A percentile compares a stretch with the other conserved stretches of the same genome.
phyloP scores from a whole-genome alignment of 2,329 filamentous ascomycete species.

The Cucurbitaria berberidis region DNA sequence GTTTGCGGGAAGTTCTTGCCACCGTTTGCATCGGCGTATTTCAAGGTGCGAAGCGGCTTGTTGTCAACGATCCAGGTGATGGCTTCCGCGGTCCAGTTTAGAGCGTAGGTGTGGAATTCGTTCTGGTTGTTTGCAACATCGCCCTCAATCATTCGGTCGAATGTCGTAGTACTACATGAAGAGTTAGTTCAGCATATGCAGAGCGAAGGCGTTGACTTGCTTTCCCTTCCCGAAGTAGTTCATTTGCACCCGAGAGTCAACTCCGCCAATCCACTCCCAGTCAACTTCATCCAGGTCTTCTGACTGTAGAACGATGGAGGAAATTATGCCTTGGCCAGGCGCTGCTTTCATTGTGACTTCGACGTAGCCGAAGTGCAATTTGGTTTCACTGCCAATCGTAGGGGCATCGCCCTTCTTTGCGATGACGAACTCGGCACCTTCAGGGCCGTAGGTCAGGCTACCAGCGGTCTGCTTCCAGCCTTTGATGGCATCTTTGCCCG shows the following conservation, averaged over 20 bases:
- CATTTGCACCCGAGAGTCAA: conserved; percentile 67
- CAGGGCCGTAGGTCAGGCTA: conserved; percentile 52
- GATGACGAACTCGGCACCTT: conserved; percentile 60
- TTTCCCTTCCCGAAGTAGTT: conserved; percentile 82
- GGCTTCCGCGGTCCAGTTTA: conserved; percentile 71
- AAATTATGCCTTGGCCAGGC: conserved; percentile 76
- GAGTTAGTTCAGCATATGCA: too few species aligned
- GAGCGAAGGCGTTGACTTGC: too few species aligned
- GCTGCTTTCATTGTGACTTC: conserved; percentile 81
- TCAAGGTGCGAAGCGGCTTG: conserved; percentile 67
- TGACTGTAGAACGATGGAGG: conserved; percentile 80
- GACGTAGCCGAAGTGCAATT: conserved; percentile 80
- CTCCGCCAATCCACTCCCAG: conserved; percentile 78
- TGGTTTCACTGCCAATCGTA: conserved; percentile 81
- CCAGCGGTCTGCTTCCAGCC: conserved; percentile 48
- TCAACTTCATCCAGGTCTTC: conserved; percentile 88
- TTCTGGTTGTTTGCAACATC: conserved; percentile 61
- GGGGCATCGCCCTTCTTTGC: conserved; percentile 57
- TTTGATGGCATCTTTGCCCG: conserved; percentile 45
- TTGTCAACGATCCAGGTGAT: conserved; percentile 76
- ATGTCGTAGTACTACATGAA: conserved; percentile 60
- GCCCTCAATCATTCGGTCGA: conserved; percentile 71
- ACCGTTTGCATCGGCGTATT: conserved; percentile 62
- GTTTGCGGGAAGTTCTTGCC: conserved; percentile 75
- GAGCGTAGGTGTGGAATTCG: conserved; percentile 72